Evolutionary conservation across 805 yeast genomes (phyloP).

Genomic region (Kazachstania psychrophila): DNA sequence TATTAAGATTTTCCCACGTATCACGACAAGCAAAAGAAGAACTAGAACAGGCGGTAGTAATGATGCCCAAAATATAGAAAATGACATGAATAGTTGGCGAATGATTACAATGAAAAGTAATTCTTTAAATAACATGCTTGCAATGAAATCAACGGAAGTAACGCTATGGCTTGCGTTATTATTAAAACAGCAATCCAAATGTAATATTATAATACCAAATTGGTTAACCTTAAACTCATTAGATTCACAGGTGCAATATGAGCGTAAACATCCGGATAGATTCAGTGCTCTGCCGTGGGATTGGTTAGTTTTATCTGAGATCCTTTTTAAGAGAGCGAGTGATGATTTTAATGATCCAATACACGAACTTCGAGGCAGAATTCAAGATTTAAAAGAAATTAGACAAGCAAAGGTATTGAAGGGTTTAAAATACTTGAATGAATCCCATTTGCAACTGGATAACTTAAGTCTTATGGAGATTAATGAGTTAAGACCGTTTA

Average conservation of each 20-base stretch:
- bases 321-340: slow-evolving; percentile 54
- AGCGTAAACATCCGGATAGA: slow-evolving; percentile 43
- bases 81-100: slow-evolving; percentile 14
- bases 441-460: slow-evolving; percentile 71
- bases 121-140: slow-evolving; percentile 31
- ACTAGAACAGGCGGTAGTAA: slow-evolving; percentile 4
- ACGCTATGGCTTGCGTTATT: slow-evolving; percentile 86
- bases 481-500: slow-evolving; percentile 79
- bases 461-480: slow-evolving; percentile 78
- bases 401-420: slow-evolving; percentile 71
- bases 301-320: slow-evolving; percentile 78
- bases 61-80: slow-evolving; percentile 1
- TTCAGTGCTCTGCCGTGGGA: slow-evolving; percentile 74
- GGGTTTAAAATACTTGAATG: slow-evolving; percentile 73
- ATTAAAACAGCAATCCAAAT: slow-evolving; percentile 74
- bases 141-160: slow-evolving; percentile 58
- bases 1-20: slow-evolving; percentile 67
- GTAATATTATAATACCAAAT: slow-evolving; percentile 74
- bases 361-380: slow-evolving; percentile 54
- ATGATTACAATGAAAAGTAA: slow-evolving; percentile 32
- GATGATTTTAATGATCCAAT: slow-evolving; percentile 74
- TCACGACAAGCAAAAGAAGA: slow-evolving; percentile 25
- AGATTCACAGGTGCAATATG: slow-evolving; percentile 55
- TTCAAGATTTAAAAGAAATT: slow-evolving; percentile 80
- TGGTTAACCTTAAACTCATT: slow-evolving; percentile 63